phyloP scores from a whole-genome alignment of 768 basidiomycete species.

The Neoboletus subvelutipes region DNA sequence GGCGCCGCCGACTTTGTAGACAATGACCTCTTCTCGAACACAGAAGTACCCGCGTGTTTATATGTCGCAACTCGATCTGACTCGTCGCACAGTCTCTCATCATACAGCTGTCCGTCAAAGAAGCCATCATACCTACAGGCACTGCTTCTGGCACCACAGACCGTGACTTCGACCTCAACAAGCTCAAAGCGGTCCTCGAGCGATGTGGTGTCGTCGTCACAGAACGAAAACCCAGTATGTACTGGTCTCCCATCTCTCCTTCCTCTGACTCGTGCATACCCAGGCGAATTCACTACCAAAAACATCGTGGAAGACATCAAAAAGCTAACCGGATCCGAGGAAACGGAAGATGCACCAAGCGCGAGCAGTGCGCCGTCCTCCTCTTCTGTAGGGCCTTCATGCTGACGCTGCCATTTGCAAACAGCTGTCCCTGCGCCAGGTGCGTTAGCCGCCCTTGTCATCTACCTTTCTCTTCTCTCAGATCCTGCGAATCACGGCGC shows the following conservation, averaged over 20 bases:
- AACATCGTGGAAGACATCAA: slow-evolving; percentile 78
- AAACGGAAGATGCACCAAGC: slow-evolving; percentile 20
- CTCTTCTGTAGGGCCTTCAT: not conserved
- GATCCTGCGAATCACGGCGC: slow-evolving; percentile 78
- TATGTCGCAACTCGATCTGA: not conserved
- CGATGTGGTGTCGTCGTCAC: slow-evolving; percentile 90
- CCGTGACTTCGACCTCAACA: slow-evolving; percentile 84
- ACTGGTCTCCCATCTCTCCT: not conserved
- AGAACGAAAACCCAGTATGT: slow-evolving; percentile 81
- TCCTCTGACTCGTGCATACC: not conserved
- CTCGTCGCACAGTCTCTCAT: slow-evolving; percentile 67
- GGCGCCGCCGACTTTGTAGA: slow-evolving; percentile 92
- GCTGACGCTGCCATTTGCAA: slow-evolving; percentile 25
- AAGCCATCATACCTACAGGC: slow-evolving; percentile 82
- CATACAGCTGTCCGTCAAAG: slow-evolving; percentile 97
- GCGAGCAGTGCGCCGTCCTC: slow-evolving; percentile 7
- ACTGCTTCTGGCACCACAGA: slow-evolving; percentile 70
- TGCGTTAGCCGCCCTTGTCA: slow-evolving; percentile 77
- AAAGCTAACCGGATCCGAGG: slow-evolving; percentile 36
- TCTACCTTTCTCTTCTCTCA: slow-evolving; percentile 76
- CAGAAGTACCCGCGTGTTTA: slow-evolving; percentile 60
- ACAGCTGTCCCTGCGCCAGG: slow-evolving; percentile 71
- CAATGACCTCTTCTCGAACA: slow-evolving; percentile 93
- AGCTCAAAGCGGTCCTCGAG: slow-evolving; percentile 83
- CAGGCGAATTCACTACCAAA: slow-evolving; percentile 83